phyloP scores from a whole-genome alignment of 371 early-diverging fungal species.

The Apophysomyces elegans region DNA sequence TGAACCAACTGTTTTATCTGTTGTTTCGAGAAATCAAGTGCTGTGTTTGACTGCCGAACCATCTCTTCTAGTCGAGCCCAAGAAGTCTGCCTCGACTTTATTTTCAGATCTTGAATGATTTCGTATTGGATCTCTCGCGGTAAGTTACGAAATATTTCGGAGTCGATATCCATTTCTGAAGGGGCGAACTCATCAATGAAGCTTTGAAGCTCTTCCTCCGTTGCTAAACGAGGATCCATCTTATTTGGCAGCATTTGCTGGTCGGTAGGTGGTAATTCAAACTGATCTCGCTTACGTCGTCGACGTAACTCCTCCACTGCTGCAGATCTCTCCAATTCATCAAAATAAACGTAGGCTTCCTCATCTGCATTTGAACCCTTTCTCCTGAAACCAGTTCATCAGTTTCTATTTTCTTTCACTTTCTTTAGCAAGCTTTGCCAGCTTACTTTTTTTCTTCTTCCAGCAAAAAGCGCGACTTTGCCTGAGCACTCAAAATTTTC shows the following conservation, averaged over 20 bases:
- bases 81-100: conserved; percentile 81
- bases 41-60: conserved; percentile 66
- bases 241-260: not conserved
- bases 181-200: conserved; percentile 64
- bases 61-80: conserved; percentile 77
- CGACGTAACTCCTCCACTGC: conserved; percentile 32
- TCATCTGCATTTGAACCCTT: conserved; percentile 28
- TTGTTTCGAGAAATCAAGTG: conserved; percentile 87
- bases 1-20: conserved; percentile 88
- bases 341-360: conserved; percentile 43
- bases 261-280: conserved; percentile 62
- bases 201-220: conserved; percentile 61
- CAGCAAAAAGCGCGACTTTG: conserved; percentile 65
- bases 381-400: conserved; percentile 10
- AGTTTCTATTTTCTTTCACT: conserved; percentile 28
- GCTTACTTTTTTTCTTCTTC: conserved; percentile 54
- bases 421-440: conserved; percentile 11
- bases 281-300: conserved; percentile 71
- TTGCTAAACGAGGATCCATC: conserved; percentile 70
- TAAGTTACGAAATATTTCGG: conserved; percentile 74
- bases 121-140: conserved; percentile 90
- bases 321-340: conserved; percentile 35
- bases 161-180: conserved; percentile 73
- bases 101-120: conserved; percentile 84
- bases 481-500: conserved; percentile 79